A percentile compares a stretch with the other conserved stretches of the same genome.
These are phyloP conservation scores for Leccinum colubrinum DNA, from an alignment of 1,284 basidiomycete genomes.

Conservation along the genomic window DNA sequence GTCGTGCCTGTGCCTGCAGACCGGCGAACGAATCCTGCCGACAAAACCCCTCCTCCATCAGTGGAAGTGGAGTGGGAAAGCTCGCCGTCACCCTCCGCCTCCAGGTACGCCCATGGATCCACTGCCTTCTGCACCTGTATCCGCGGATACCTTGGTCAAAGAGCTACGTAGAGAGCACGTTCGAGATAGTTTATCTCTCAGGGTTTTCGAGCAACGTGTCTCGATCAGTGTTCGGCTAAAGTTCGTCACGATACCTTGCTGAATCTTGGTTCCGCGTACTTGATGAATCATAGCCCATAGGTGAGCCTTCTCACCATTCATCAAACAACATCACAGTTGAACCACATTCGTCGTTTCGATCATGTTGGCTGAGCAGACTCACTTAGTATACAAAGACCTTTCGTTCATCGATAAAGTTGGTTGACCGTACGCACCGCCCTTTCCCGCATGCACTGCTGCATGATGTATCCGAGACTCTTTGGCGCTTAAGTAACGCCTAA, in stretches of 20 bases:
- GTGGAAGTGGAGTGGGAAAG: too few species aligned
- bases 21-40: too few species aligned
- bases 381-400: neutral
- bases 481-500: neutral
- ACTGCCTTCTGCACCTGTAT: conserved; percentile 25
- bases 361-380: conserved; percentile 1
- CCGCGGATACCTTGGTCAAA: conserved; percentile 33
- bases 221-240: conserved; percentile 10
- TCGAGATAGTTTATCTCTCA: conserved; percentile 1
- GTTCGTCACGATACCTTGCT: conserved; percentile 17
- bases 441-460: neutral
- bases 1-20: too few species aligned
- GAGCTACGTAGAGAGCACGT: conserved; percentile 15
- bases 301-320: conserved; percentile 4
- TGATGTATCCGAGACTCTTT: too few species aligned
- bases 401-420: conserved; percentile 21
- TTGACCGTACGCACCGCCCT: conserved; percentile 5
- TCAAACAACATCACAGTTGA: neutral
- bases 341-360: conserved; percentile 10
- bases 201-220: conserved; percentile 1
- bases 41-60: too few species aligned
- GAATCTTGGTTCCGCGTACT: conserved; percentile 3
- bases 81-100: conserved; percentile 18
- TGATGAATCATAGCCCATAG: conserved; percentile 8
- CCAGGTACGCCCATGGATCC: conserved; percentile 20